Conservation (phyloP, 352 stramenopile species). For the Phytopythium aichiense region DNA sequence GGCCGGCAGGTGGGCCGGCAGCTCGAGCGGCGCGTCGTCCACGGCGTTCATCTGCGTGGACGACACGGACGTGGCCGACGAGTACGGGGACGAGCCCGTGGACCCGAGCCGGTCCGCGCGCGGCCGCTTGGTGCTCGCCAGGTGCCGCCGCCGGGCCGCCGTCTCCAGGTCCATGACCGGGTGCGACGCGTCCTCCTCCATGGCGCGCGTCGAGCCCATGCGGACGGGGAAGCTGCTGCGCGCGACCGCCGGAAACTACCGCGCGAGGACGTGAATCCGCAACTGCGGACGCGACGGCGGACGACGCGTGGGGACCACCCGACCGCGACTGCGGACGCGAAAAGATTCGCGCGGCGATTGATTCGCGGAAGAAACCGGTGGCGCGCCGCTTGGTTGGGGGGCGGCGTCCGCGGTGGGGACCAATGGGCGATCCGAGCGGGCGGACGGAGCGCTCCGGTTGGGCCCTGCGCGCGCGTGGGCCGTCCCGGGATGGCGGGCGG, state of each 20-base stretch:
- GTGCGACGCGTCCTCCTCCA: constrained; percentile 39
- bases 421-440: not conserved
- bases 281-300: not conserved
- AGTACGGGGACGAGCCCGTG: constrained; percentile 37
- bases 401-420: not conserved
- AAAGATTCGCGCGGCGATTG: not conserved
- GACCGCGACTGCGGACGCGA: not conserved
- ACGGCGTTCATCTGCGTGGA: constrained; percentile 22
- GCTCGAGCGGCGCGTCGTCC: constrained; percentile 37
- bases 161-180: constrained; percentile 37
- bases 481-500: no score
- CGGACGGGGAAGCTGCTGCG: constrained; percentile 2
- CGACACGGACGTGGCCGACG: constrained; percentile 28
- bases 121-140: constrained; percentile 27
- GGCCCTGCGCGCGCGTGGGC: not conserved
- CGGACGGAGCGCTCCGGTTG: not conserved
- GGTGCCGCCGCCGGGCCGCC: constrained; percentile 19
- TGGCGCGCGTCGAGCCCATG: constrained; percentile 41
- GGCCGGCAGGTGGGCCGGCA: constrained; percentile 50
- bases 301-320: no score
- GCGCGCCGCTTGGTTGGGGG: not conserved
- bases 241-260: not conserved
- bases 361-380: not conserved
- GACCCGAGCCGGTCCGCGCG: constrained; percentile 27
- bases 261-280: not conserved